A percentile compares a stretch with the other conserved stretches of the same genome.
Evolutionary conservation across 768 basidiomycete genomes (phyloP).

Genomic region (Pleurotus giganteus): DNA sequence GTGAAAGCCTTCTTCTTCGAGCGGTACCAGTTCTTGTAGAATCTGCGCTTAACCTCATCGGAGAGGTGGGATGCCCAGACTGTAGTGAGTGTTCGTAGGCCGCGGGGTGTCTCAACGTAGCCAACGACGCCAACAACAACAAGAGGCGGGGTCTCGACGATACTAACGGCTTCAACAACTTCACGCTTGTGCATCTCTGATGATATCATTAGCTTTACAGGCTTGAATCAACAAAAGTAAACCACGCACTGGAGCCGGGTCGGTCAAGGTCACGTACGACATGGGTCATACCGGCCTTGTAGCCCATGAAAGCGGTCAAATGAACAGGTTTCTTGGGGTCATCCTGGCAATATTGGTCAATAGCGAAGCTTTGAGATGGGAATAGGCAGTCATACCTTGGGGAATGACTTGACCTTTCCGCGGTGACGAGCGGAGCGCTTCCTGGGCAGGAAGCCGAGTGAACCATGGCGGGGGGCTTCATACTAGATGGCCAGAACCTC

Average conservation of each 20-base stretch:
- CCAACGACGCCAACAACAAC: constrained; percentile 97
- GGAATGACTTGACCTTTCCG: constrained; percentile 99
- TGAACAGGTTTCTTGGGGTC: constrained; percentile 99
- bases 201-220: neutral
- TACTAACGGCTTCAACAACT: constrained; percentile 95
- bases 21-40: constrained; percentile 99
- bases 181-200: constrained; percentile 99
- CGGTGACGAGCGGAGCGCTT: constrained; percentile 97
- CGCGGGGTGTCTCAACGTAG: constrained; percentile 99
- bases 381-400: constrained; percentile 64
- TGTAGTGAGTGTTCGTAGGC: constrained; percentile 97
- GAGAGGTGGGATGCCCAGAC: constrained; percentile 98
- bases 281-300: constrained; percentile 99
- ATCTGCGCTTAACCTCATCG: constrained; percentile 96
- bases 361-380: neutral
- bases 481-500: constrained; percentile 50
- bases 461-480: constrained; percentile 98
- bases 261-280: constrained; percentile 99
- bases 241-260: constrained; percentile 91
- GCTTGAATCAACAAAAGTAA: neutral
- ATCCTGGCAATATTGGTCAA: constrained; percentile 56
- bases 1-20: constrained; percentile 99
- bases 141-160: constrained; percentile 96
- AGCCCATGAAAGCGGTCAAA: constrained; percentile 97
- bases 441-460: constrained; percentile 94